phyloP scores from a whole-genome alignment of 176 grass and related monocot genomes.

The Musa itinerans region DNA sequence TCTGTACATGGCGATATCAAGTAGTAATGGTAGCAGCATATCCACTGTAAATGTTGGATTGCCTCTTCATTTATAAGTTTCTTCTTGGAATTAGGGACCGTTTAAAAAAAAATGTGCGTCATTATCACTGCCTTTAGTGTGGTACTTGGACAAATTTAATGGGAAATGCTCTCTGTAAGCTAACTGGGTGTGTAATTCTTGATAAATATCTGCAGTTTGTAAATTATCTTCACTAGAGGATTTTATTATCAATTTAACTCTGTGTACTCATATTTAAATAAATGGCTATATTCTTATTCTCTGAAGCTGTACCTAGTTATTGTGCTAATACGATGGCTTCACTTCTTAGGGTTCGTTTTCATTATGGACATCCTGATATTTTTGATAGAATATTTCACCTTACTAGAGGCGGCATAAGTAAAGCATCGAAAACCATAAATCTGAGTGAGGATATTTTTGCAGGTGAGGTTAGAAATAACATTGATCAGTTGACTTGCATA shows the following conservation, averaged over 20 bases:
- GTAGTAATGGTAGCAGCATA: too few species aligned
- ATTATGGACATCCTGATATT: slow-evolving; percentile 97
- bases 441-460: slow-evolving; percentile 99
- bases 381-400: slow-evolving; percentile 99
- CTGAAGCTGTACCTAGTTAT: neutral
- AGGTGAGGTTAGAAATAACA: slow-evolving; percentile 32
- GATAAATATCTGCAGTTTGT: too few species aligned
- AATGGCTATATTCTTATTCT: neutral
- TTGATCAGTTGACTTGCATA: slow-evolving; percentile 12
- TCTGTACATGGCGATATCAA: too few species aligned
- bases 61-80: too few species aligned
- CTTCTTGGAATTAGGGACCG: too few species aligned
- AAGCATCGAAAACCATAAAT: slow-evolving; percentile 93
- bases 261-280: neutral
- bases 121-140: too few species aligned
- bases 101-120: too few species aligned
- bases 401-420: slow-evolving; percentile 93
- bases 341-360: slow-evolving; percentile 70
- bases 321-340: neutral
- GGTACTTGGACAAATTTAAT: too few species aligned
- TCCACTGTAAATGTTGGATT: too few species aligned
- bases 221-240: neutral
- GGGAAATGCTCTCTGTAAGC: too few species aligned
- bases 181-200: too few species aligned
- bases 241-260: neutral